Evolutionary conservation across 2,329 filamentous ascomycete genomes (phyloP).

Genomic region (Aspergillus sp.): DNA sequence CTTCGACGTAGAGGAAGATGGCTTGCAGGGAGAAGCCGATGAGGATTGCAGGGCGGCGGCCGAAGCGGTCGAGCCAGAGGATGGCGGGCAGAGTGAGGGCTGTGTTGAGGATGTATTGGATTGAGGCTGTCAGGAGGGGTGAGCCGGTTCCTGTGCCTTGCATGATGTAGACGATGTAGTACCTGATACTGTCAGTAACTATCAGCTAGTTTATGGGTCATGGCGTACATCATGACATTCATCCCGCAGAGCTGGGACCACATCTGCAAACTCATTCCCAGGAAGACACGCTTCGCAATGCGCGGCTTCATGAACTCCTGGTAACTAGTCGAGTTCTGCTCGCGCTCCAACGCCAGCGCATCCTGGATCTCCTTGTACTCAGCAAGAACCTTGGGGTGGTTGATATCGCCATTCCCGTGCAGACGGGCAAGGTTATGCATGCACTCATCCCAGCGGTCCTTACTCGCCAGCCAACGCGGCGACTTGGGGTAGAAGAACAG

Average conservation of each 20-base stretch:
- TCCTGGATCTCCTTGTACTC: slow-evolving; percentile 72
- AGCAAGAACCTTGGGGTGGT: slow-evolving; percentile 62
- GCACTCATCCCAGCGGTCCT: slow-evolving; percentile 57
- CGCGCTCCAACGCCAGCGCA: slow-evolving; percentile 68
- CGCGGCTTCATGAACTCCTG: slow-evolving; percentile 67
- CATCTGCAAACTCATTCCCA: slow-evolving; percentile 70
- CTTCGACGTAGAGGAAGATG: slow-evolving; percentile 40
- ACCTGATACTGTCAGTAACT: slow-evolving; percentile 32
- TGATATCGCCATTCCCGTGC: slow-evolving; percentile 63
- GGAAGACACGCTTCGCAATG: slow-evolving; percentile 69
- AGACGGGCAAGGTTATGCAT: slow-evolving; percentile 53
- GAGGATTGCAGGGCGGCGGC: slow-evolving; percentile 66
- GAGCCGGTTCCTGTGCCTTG: slow-evolving; percentile 59
- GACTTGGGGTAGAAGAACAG: slow-evolving; percentile 56
- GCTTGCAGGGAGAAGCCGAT: slow-evolving; percentile 63
- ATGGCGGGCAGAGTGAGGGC: slow-evolving; percentile 73
- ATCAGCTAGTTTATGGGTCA: no score
- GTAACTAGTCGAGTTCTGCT: slow-evolving; percentile 68
- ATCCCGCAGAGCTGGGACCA: slow-evolving; percentile 73
- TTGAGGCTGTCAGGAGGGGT: slow-evolving; percentile 63
- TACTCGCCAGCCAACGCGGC: slow-evolving; percentile 62
- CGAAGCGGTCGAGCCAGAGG: slow-evolving; percentile 70
- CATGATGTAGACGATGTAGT: slow-evolving; percentile 67
- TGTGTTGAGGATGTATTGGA: slow-evolving; percentile 77
- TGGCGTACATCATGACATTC: slow-evolving; percentile 62